Conservation (phyloP, 331 rosid genomes). For the Cydonia oblonga region DNA sequence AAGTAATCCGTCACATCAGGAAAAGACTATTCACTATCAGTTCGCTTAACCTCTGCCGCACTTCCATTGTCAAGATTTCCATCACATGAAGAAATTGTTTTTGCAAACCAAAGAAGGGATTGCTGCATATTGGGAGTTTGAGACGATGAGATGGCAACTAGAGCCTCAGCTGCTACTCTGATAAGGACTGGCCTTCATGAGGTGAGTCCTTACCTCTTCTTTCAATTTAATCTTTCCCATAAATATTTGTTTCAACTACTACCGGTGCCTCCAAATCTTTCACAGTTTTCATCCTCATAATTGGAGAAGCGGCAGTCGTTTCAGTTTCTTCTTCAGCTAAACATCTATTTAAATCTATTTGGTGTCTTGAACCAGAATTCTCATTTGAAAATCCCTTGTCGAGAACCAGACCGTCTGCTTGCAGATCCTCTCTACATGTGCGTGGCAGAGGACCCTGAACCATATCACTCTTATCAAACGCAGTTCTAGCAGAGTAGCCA, state of each 20-base stretch:
- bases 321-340: conserved; percentile 20
- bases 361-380: not conserved
- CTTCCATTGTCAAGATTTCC: not conserved
- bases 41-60: not conserved
- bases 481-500: not conserved
- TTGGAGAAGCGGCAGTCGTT: conserved; percentile 3
- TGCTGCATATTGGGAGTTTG: not conserved
- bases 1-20: conserved; percentile 22
- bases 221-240: conserved; percentile 6
- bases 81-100: conserved; percentile 11
- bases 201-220: not conserved
- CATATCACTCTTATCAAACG: not conserved
- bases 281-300: not conserved
- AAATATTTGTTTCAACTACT: not conserved
- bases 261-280: conserved; percentile 22
- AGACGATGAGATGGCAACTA: conserved; percentile 24
- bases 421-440: conserved; percentile 3
- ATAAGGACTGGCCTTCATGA: not conserved
- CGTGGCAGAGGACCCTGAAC: not conserved
- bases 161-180: conserved; percentile 28
- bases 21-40: not conserved
- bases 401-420: not conserved
- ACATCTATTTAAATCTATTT: conserved; percentile 25
- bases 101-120: conserved; percentile 26
- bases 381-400: conserved; percentile 2